Conservation (phyloP, 1,284 basidiomycete genomes). For the Albatrellus sp. region DNA sequence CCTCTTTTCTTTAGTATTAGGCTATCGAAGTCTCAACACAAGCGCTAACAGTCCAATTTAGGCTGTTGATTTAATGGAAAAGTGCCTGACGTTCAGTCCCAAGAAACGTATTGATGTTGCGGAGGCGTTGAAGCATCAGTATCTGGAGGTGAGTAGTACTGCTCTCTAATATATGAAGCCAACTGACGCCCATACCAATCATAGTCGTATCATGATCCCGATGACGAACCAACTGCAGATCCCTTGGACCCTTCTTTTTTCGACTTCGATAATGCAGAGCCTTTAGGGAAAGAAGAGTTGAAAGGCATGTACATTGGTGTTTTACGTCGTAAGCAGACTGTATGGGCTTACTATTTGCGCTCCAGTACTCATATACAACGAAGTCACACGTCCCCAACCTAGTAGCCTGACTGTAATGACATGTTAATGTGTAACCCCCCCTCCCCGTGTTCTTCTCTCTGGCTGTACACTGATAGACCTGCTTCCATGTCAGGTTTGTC, state of each 20-base stretch:
- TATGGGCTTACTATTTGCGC: not conserved
- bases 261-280: constrained; percentile 71
- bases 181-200: not conserved
- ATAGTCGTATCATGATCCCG: constrained; percentile 81
- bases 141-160: constrained; percentile 53
- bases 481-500: no score
- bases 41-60: constrained; percentile 7
- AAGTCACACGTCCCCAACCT: constrained; percentile 6
- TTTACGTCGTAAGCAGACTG: not conserved
- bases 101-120: constrained; percentile 83
- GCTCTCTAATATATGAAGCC: not conserved
- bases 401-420: not conserved
- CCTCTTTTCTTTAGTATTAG: no score
- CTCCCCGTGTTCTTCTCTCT: no score
- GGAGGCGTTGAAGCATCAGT: constrained; percentile 87
- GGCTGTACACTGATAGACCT: no score
- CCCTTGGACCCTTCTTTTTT: constrained; percentile 82
- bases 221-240: constrained; percentile 75
- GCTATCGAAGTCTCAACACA: not conserved
- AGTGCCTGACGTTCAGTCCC: constrained; percentile 87
- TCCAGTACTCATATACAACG: constrained; percentile 10
- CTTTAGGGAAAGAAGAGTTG: constrained; percentile 54
- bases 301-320: constrained; percentile 38
- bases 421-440: no score
- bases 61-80: constrained; percentile 86